phyloP scores from a whole-genome alignment of 2,329 filamentous ascomycete genomes.

The Cadophora sp. region DNA sequence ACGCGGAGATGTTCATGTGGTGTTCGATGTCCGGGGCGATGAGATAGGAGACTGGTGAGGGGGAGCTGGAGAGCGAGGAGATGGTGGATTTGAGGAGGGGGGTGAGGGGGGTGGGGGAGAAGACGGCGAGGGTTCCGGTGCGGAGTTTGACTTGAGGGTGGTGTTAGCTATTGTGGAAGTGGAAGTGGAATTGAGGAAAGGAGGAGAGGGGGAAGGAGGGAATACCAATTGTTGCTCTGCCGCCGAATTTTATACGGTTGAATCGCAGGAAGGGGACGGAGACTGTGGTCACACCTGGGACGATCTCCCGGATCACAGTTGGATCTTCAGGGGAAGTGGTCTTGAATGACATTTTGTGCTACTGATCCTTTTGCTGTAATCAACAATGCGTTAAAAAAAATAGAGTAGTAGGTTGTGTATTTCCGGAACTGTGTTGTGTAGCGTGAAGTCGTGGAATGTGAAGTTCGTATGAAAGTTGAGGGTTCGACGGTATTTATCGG shows the following conservation, averaged over 20 bases:
- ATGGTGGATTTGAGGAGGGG: conserved; percentile 71
- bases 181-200: conserved; percentile 2
- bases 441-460: conserved; percentile 1
- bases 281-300: conserved; percentile 78
- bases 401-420: neutral
- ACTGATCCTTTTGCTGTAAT: neutral
- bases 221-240: conserved; percentile 83
- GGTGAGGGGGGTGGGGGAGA: conserved; percentile 89
- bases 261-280: conserved; percentile 86
- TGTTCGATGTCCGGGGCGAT: conserved; percentile 90
- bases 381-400: neutral
- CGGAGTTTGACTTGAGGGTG: conserved; percentile 72
- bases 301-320: conserved; percentile 89
- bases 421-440: neutral
- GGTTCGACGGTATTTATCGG: neutral
- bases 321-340: conserved; percentile 75
- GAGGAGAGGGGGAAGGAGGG: neutral
- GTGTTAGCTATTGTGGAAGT: conserved; percentile 17
- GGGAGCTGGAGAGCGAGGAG: conserved; percentile 67
- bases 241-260: conserved; percentile 81
- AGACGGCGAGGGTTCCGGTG: conserved; percentile 81
- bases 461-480: neutral
- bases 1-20: conserved; percentile 89
- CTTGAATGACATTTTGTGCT: conserved; percentile 62
- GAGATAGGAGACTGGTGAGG: conserved; percentile 72